Conservation (phyloP, 148 eudicot species). For the Fagopyrum esculentum region DNA sequence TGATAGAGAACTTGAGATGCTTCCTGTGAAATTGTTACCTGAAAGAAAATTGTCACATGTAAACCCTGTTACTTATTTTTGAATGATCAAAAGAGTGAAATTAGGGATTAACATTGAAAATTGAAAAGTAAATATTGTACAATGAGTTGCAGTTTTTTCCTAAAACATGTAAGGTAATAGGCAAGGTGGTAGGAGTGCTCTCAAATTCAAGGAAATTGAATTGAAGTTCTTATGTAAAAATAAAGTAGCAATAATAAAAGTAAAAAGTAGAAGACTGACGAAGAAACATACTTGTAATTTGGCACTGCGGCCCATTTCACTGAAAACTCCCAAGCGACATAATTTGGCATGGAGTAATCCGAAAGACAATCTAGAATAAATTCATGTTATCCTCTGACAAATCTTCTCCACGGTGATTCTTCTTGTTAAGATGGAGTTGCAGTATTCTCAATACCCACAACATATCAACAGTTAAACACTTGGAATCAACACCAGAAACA, state of each 20-base stretch:
- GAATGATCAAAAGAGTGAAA: background rate
- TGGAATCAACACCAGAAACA: conserved; percentile 28
- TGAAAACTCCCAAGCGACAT: too few species aligned
- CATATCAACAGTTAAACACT: conserved; percentile 17
- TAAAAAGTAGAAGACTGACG: too few species aligned
- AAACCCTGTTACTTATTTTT: conserved; percentile 32
- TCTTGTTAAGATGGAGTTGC: conserved; percentile 19
- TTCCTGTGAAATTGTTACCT: conserved; percentile 73
- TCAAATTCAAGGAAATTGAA: conserved; percentile 19
- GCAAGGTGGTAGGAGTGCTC: conserved; percentile 71
- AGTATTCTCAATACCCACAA: conserved; percentile 20
- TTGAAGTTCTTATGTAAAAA: too few species aligned
- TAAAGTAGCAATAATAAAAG: too few species aligned
- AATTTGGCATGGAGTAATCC: too few species aligned
- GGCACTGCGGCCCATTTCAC: too few species aligned
- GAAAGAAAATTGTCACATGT: conserved; percentile 83
- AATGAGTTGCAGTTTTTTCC: background rate
- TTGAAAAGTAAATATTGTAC: background rate
- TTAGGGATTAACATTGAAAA: background rate
- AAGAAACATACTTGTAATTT: too few species aligned
- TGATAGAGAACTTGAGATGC: conserved; percentile 64
- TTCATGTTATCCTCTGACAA: too few species aligned
- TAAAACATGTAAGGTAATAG: conserved; percentile 39
- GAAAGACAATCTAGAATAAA: too few species aligned
- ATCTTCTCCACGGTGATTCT: background rate